Evolutionary conservation across 2,329 filamentous ascomycete species (phyloP), one percentile per base, ranked within the genome.

Genomic region (Alternaria gaisen): DNA sequence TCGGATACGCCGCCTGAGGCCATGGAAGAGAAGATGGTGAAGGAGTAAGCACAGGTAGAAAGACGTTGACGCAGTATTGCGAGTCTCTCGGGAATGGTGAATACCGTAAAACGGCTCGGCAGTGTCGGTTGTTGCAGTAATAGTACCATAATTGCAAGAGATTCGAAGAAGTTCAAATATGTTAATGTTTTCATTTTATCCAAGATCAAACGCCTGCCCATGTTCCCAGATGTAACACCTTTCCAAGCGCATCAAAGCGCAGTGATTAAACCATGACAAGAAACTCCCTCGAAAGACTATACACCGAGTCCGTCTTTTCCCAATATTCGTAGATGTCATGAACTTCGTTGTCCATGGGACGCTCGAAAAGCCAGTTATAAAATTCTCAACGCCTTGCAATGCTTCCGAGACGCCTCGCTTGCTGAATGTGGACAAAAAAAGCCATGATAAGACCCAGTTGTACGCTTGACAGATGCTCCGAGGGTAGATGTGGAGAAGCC

Each of bases 401-500:
- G 69, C 70, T 74, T 70, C 72, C 71, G 69, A 74, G 70, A 73
- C 72, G 72, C 72, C 71, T 65, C 65, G 69, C 72, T 67, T 66
- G 68, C 66, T 73, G 58, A 68, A 69, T 46, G 38, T 63, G 60
- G 63, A 58, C 59, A 69, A 65, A 47, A 47, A 51, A 53, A 54
- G 50, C 46, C 44, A 60, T 52, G 61, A 60, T 67, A 34, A 44
- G 56, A 65, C 67, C 63, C 61, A 68, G 70, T 65, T 68, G 58
- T 65, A 46, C 46, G 32, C 60, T 71, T 70, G 61, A 61, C 63
- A 66, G 38, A 66, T 64, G 65, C 64, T 72, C 68, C 70, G 64
- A 72, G 70, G 69, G 72, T 71, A 61, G 54, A 72, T 75, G 72
- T 73, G 73, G 72, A 76, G 70, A 66, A 70, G 60, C 67, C 64